Evolutionary conservation across 306 rosid genomes (phyloP), one percentile per base, ranked within the genome.

Genomic region (Vigna angularis): DNA sequence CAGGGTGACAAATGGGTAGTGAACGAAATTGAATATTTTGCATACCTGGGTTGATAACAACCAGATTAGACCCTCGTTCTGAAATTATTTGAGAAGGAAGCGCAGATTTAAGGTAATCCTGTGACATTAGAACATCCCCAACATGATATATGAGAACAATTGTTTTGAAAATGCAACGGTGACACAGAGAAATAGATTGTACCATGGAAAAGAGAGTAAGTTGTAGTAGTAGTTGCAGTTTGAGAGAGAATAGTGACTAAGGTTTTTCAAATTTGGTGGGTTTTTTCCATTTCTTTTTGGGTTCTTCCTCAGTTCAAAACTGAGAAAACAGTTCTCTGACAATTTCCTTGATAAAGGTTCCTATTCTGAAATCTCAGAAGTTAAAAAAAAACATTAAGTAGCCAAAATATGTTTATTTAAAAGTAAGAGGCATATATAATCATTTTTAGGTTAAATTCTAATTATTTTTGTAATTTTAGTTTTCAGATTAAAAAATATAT

Each of bases 31-130:
- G 76, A 26, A 75, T 47, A 64, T 59, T 70, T 82, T 24, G 63
- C 73, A 71, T 83, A 91, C 99, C 99, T 63, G 98, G 98, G 87
- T 91, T 95, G 81, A 89, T 88, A 36, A 95, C 93, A 84, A 95
- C 93, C 18, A 95, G 76, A 83, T 95, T 92, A 83, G 98, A 93
- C 56, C 99, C 98, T 83, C 98, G 88, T 74, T 95, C 98, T 58
- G 91, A 74, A 76, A 93, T 76, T 2, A 95, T 83, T 73, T 93
- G 98, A 7, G 99, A 93, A 84, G 99, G 99, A 17, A 90, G 93
- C 40, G 90, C 98, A 47, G 99, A 76, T 84, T 93, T 95, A 22
- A 95, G 88, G 90, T 92, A 95, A 85, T 95, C 99, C 98, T 95
- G 89, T 30, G 67, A 61, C 79, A 73, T 66, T 26, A 78, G 14